Evolutionary conservation across 495 filamentous ascomycete species (phyloP).

Genomic region (Neurospora sp.): DNA sequence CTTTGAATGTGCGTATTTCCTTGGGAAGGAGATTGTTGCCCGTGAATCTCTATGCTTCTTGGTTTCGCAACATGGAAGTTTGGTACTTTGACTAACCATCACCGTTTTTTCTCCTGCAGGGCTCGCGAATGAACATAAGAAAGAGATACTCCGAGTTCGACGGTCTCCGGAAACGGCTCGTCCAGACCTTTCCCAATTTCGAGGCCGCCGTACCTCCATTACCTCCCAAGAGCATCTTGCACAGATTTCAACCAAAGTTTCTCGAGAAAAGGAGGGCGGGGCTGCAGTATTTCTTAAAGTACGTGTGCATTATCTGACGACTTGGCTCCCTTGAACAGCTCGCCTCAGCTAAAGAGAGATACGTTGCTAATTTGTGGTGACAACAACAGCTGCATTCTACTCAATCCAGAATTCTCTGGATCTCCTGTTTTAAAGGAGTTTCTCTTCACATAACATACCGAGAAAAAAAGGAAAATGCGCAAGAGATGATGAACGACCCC

Average conservation of each 20-base stretch:
- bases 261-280: constrained; percentile 43
- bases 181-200: constrained; percentile 44
- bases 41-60: neutral
- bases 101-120: constrained; percentile 17
- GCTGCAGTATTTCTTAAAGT: constrained; percentile 49
- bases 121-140: constrained; percentile 42
- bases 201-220: constrained; percentile 43
- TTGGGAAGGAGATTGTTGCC: too few relatives aligned
- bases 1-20: constrained; percentile 28
- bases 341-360: neutral
- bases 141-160: constrained; percentile 53
- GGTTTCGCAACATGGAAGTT: neutral
- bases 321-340: neutral
- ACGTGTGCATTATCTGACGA: constrained; percentile 5
- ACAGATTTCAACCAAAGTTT: constrained; percentile 42
- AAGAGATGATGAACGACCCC: neutral
- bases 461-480: neutral
- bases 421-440: constrained; percentile 48
- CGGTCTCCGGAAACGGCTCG: constrained; percentile 36
- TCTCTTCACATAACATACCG: constrained; percentile 36
- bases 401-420: constrained; percentile 48
- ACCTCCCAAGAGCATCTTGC: constrained; percentile 46
- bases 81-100: neutral
- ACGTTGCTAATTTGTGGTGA: neutral
- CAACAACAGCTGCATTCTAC: constrained; percentile 38